Conservation (phyloP, 306 rosid genomes). For the Quillaja saponaria region DNA sequence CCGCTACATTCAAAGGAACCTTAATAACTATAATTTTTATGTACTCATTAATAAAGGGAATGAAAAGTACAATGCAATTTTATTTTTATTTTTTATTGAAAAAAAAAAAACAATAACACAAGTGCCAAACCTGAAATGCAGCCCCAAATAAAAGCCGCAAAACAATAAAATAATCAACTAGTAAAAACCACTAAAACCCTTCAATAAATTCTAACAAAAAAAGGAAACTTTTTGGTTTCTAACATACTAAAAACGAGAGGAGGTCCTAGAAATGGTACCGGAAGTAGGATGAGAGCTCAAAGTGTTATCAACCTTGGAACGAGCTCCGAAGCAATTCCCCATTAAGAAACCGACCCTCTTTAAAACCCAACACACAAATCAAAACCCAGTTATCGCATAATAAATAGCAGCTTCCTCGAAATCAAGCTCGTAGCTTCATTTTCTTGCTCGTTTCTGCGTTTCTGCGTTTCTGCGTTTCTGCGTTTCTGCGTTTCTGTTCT, state of each 20-base stretch:
- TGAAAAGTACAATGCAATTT: not conserved
- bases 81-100: no score
- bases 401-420: not conserved
- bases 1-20: not conserved
- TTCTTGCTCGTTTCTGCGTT: not conserved
- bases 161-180: no score
- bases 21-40: not conserved
- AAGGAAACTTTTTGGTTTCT: no score
- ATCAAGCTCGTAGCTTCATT: not conserved
- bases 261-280: constrained; percentile 19
- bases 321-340: constrained; percentile 47
- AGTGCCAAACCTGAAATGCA: not conserved
- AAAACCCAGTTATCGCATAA: constrained; percentile 3
- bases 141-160: no score
- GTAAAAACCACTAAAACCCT: no score
- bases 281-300: constrained; percentile 11
- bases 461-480: not conserved
- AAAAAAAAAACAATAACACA: not conserved
- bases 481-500: constrained; percentile 17
- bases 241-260: not conserved
- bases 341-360: constrained; percentile 20
- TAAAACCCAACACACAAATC: not conserved
- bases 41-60: not conserved
- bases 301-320: constrained; percentile 31
- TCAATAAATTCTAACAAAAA: no score